Conservation (phyloP, 371 early-diverging fungal species). For the Mycotypha africana region DNA sequence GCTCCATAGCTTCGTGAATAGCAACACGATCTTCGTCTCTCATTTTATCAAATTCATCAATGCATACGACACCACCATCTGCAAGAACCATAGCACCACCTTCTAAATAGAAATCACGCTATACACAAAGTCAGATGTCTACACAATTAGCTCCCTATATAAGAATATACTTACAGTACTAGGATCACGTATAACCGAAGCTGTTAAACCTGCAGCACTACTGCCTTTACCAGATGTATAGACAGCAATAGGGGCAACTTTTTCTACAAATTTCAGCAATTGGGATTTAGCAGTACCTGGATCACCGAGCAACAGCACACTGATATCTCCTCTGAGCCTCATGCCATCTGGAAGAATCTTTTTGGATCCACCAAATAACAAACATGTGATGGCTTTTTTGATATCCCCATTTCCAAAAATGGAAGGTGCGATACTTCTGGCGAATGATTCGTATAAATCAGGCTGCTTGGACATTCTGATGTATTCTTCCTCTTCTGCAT, state of each 20-base stretch:
- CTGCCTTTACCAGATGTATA: slow-evolving; percentile 99
- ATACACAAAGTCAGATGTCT: slow-evolving; percentile 2
- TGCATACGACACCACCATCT: slow-evolving; percentile 99
- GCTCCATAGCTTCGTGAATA: slow-evolving; percentile 99
- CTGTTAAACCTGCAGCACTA: slow-evolving; percentile 99
- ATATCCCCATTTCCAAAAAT: slow-evolving; percentile 96
- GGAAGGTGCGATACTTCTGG: slow-evolving; percentile 93
- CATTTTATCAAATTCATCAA: slow-evolving; percentile 99
- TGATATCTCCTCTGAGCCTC: slow-evolving; percentile 98
- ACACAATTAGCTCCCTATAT: not conserved
- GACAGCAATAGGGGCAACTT: slow-evolving; percentile 95
- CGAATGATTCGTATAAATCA: slow-evolving; percentile 84
- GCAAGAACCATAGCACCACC: slow-evolving; percentile 99
- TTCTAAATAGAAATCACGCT: slow-evolving; percentile 97
- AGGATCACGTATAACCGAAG: slow-evolving; percentile 92
- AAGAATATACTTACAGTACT: slow-evolving; percentile 53
- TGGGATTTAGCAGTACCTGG: slow-evolving; percentile 99
- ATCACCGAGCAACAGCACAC: slow-evolving; percentile 99
- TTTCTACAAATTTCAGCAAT: slow-evolving; percentile 98
- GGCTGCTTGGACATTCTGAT: slow-evolving; percentile 82
- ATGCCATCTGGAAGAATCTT: slow-evolving; percentile 96
- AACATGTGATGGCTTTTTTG: slow-evolving; percentile 96
- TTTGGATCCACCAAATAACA: slow-evolving; percentile 98
- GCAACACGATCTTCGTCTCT: slow-evolving; percentile 99
- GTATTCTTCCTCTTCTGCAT: slow-evolving; percentile 90